Base-by-base conservation (phyloP, 495 filamentous ascomycete species). In the Glonium stellatum region DNA sequence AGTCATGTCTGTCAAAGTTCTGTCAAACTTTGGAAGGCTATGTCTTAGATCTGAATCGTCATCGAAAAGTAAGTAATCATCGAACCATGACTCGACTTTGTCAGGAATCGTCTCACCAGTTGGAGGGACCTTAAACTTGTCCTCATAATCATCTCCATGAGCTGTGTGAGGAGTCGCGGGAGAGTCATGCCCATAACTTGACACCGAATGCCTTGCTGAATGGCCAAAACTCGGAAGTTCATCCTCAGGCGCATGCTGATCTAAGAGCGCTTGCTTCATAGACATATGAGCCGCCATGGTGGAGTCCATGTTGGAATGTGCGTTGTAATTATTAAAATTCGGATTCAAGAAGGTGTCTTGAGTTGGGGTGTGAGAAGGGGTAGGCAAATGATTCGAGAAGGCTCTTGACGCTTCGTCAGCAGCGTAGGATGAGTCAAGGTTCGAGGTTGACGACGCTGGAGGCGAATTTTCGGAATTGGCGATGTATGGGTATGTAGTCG, bases 1-100 rank as follows among this genome's bases (percentile, higher is more conserved):
- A 66, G 87, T 90, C 31, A 88, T 80, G 68, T 96, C 91, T 9
- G 90, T 91, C 70, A 91, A 87, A 8, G 90, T 95, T 51, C 91
- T 82, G 54, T 88, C 84, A 60, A 96, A 79, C 72, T 93, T 95
- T 5, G 91, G 88, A 39, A 89, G 77, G 42, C 75, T 73, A 21
- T 64, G 50, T 47, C 60, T 53, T 19, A 67, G 42, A 51, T 75
- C 72, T 75, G 66, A 21, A 31, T 67, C 49, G 54, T 69, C 67
- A 66, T 69, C 64, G 61, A 65, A 68, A 58, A 68, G 83, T 85
- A 86, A 83, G 79, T 81, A 82, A 67, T 81, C 76, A 70, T 79
- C 76, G 77, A 83, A 77, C 79, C 78, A 84, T 25, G 69, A 70
- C 31, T 83, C 76, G 55, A 77, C 55, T 42, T 62, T 69, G 55